Base-by-base conservation (phyloP, 371 early-diverging fungal genomes). In the Mortierella sp. region DNA sequence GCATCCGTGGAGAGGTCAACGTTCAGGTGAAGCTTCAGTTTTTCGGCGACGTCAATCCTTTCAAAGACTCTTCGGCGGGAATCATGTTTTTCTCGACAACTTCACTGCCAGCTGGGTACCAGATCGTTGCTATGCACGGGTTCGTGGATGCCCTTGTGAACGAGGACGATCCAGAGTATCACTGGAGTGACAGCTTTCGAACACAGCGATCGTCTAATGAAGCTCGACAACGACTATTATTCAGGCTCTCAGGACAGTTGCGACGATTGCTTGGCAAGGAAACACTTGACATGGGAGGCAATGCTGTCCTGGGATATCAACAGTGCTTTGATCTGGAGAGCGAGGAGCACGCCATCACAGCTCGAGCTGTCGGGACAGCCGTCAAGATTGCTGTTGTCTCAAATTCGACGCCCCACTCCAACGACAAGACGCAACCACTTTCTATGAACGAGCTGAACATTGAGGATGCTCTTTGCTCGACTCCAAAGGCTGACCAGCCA, bases 111-210 rank as follows among this genome's bases (percentile, higher is more conserved):
- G 62, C 83, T 12, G 76, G 65, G 17, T 83, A 80, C 54, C 80
- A 81, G 17, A 76, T 86, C 3, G 71, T 77, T 3, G 64, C 81
- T 10, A 77, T 89, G 59, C 76, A 82, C 24, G 90, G 90, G 1
- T 87, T 89, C 37, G 90, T 92, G 25, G 85, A 81, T 64, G 88
- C 87, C 6, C 57, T 90, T 12, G 81, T 86, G 21, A 82, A 67
- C 50, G 86, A 86, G 46, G 85, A 86, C 54, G 93, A 92, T 62
- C 93, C 93, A 2, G 93, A 92, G 78, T 91, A 91, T 62, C 85
- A 85, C 51, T 87, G 87, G 87, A 71, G 79, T 19, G 86, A 86
- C 67, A 79, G 71, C 57, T 92, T 92, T 60, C 82, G 93, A 3
- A 89, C 92, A 2, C 90, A 91, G 3, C 77, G 92, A 6, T 86